phyloP scores from a whole-genome alignment of 2,329 filamentous ascomycete genomes.

The Botrytis tulipae region DNA sequence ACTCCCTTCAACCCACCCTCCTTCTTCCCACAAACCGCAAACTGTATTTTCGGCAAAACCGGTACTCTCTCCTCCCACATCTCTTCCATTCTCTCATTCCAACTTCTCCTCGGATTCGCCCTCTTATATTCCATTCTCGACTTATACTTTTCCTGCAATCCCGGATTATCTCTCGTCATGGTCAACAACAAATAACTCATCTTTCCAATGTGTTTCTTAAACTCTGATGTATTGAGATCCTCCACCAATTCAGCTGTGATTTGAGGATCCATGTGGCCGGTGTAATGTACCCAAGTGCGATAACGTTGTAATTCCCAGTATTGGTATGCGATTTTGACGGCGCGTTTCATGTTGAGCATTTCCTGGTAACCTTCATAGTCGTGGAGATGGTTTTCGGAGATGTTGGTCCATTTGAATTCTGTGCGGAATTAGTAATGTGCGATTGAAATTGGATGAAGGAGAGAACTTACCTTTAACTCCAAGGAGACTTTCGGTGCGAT shows the following conservation, averaged over 20 bases:
- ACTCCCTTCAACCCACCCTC: not conserved
- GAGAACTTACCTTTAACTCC: not conserved
- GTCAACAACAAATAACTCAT: not conserved
- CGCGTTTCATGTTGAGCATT: slow-evolving; percentile 3
- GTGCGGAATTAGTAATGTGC: not conserved
- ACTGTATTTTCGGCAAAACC: not conserved
- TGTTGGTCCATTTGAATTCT: not conserved
- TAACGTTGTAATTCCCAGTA: not conserved
- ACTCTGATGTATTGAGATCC: not conserved
- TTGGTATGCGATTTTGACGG: not conserved
- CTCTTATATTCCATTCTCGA: not conserved
- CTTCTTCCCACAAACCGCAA: not conserved
- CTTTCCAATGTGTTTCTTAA: not conserved
- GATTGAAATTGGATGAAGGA: not conserved
- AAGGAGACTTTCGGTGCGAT: not conserved
- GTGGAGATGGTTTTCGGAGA: not conserved
- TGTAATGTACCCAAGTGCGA: not conserved
- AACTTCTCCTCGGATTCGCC: not conserved
- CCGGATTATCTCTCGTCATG: not conserved
- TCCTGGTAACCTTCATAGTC: not conserved
- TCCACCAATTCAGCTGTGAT: not conserved
- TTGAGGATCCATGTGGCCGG: not conserved
- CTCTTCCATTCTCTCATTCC: not conserved
- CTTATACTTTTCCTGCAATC: not conserved
- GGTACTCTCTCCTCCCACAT: not conserved